Base-by-base conservation (phyloP, 495 filamentous ascomycete species). In the Aspergillus heteromorphus region DNA sequence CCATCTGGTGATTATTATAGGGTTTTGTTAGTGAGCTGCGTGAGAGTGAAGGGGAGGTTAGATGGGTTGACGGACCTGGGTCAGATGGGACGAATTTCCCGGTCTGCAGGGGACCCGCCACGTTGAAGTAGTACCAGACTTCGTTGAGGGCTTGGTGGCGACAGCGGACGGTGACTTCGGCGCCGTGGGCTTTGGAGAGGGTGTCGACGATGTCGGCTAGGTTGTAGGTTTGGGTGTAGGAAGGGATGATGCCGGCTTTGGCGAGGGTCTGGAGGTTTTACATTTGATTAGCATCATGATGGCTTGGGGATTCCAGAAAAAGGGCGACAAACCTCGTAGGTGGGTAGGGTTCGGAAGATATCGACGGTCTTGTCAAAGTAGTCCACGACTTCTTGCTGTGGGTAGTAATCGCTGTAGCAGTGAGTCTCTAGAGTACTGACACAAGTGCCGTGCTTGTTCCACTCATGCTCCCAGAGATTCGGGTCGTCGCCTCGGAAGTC, bases 71-170 rank as follows among this genome's bases (percentile, higher is more conserved):
- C 68, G n/a, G 62, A 81, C 81, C 82, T 62, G 83, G 83, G 14
- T 75, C 53, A 0, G 82, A 73, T 17, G 88, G 73, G 17, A 91
- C 78, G 62, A 95, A 95, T 48, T 82, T 70, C 20, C 90, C 91
- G 6, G 78, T 85, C 64, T 90, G 87, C 36, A 95, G 67, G 53
- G 80, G 84, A 25, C 91, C 91, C 48, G 80, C 79, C 10, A 95
- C 82, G 59, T 92, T 86, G 73, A 86, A 95, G 55, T 84, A 82
- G 64, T 95, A 95, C 87, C 88, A 93, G 19, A 89, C 82, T 70
- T 95, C 86, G 60, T 91, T 85, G 21, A 96, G 69, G 8, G 74
- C 65, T 18, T 75, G 74, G 10, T 68, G 65, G 0, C 64, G 66
- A 68, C 91, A 96, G 42, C 84, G 81, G 6, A 95, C 73, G 13